Conservation (phyloP, 768 basidiomycete species). For the Pisolithus albus region DNA sequence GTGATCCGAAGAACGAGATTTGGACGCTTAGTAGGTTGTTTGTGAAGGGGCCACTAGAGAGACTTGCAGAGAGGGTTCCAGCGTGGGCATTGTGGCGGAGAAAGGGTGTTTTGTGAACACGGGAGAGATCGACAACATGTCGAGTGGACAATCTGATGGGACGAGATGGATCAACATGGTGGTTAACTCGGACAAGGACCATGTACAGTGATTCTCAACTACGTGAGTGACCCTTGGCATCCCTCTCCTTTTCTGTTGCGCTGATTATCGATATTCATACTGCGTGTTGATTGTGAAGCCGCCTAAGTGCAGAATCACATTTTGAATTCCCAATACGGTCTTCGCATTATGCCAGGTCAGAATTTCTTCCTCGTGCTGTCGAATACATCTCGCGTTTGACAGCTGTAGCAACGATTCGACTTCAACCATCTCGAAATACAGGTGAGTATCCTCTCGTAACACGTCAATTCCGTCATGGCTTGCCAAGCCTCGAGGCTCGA, state of each 20-base stretch:
- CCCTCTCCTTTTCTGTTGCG: background rate
- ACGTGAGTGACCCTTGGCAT: slow-evolving; percentile 44
- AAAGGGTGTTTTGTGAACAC: slow-evolving; percentile 83
- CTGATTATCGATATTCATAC: background rate
- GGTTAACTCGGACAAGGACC: slow-evolving; percentile 62
- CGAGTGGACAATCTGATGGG: slow-evolving; percentile 5
- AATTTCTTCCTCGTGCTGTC: slow-evolving; percentile 80
- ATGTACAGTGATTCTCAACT: slow-evolving; percentile 77
- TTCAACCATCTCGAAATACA: slow-evolving; percentile 23
- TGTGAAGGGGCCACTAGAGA: slow-evolving; percentile 55
- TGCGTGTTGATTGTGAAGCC: slow-evolving; percentile 63
- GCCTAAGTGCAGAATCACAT: slow-evolving; percentile 91
- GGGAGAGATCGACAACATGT: slow-evolving; percentile 16
- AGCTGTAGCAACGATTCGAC: slow-evolving; percentile 70
- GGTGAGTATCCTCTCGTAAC: too few species aligned
- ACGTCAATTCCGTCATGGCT: too few species aligned
- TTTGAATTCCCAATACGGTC: slow-evolving; percentile 75
- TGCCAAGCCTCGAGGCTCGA: too few species aligned
- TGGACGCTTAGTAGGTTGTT: slow-evolving; percentile 78
- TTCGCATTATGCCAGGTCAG: slow-evolving; percentile 75
- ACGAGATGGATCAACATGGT: slow-evolving; percentile 72
- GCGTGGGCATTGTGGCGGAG: slow-evolving; percentile 82
- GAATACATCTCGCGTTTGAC: slow-evolving; percentile 76
- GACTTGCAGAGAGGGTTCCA: slow-evolving; percentile 50
- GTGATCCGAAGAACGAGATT: slow-evolving; percentile 65